Percentiles rank a stretch among this genome's conserved stretches.
These are phyloP conservation scores for Mimosa pudica DNA, from an alignment of 306 rosid species.

Conservation along the genomic window DNA sequence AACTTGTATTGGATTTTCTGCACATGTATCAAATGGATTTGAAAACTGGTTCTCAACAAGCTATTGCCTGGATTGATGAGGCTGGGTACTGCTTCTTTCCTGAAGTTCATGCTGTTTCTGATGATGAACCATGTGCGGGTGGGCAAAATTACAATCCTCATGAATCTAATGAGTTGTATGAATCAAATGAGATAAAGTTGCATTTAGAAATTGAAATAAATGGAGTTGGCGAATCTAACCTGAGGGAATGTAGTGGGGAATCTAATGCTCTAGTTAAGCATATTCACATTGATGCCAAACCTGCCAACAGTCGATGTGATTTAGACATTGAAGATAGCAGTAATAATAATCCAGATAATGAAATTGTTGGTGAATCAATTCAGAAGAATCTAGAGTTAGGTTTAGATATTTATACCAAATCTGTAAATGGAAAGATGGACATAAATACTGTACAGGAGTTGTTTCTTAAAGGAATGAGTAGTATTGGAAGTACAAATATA, in stretches of 20 bases:
- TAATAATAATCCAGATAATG: conserved; percentile 36
- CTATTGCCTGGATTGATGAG: conserved; percentile 77
- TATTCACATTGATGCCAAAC: conserved; percentile 37
- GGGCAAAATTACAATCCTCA: conserved; percentile 27
- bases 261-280: conserved; percentile 45
- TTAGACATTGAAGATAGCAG: conserved; percentile 54
- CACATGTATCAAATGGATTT: conserved; percentile 65
- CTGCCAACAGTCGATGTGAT: conserved; percentile 31
- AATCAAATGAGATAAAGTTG: conserved; percentile 53
- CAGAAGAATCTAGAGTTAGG: conserved; percentile 28
- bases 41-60: conserved; percentile 54
- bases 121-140: conserved; percentile 31
- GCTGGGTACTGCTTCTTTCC: conserved; percentile 72
- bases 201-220: conserved; percentile 64
- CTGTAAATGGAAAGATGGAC: conserved; percentile 47
- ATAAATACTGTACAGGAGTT: conserved; percentile 56
- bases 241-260: conserved; percentile 61
- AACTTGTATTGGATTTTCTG: conserved; percentile 59
- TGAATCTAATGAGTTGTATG: conserved; percentile 40
- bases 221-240: conserved; percentile 39
- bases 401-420: conserved; percentile 38
- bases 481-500: conserved; percentile 43
- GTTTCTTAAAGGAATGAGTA: conserved; percentile 60
- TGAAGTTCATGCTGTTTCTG: conserved; percentile 42
- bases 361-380: conserved; percentile 35